Percentiles rank a stretch among this genome's conserved stretches.
phyloP scores from a whole-genome alignment of 768 basidiomycete genomes.

The Leccinum arenicola region DNA sequence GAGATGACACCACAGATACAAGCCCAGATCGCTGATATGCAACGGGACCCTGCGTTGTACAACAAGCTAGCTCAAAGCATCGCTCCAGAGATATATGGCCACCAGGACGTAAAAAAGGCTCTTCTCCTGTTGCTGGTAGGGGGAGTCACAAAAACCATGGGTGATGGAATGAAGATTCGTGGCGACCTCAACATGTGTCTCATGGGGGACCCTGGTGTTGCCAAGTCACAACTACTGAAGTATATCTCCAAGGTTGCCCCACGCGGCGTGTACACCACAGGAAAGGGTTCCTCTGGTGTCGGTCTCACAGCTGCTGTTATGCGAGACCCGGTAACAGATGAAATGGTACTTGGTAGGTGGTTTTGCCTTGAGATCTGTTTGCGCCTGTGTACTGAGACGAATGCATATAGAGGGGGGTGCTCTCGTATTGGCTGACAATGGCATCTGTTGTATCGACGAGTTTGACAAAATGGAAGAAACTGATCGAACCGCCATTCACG shows the following conservation, averaged over 20 bases:
- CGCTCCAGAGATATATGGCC: conserved; percentile 98
- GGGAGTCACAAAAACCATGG: conserved; percentile 92
- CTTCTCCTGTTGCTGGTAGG: conserved; percentile 89
- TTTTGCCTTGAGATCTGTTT: background rate
- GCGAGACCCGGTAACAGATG: conserved; percentile 98
- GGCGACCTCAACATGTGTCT: conserved; percentile 97
- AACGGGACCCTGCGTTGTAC: conserved; percentile 78
- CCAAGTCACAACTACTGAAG: conserved; percentile 95
- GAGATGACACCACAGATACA: conserved; percentile 85
- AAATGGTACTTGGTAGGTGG: conserved; percentile 92
- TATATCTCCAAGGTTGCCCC: conserved; percentile 99
- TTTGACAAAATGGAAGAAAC: conserved; percentile 99
- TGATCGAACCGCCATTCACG: conserved; percentile 97
- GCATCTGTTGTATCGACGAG: conserved; percentile 99
- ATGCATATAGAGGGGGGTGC: conserved; percentile 86
- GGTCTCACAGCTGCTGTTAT: conserved; percentile 99
- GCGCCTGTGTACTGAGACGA: conserved; percentile 8
- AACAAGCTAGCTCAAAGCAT: conserved; percentile 88
- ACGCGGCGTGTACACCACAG: conserved; percentile 96
- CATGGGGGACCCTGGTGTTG: conserved; percentile 99
- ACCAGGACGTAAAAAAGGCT: conserved; percentile 96
- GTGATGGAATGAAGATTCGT: conserved; percentile 98
- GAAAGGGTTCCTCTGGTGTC: conserved; percentile 97
- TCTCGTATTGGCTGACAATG: conserved; percentile 98
- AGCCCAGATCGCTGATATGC: conserved; percentile 62